A percentile compares a stretch with the other conserved stretches of the same genome.
Evolutionary conservation across 768 basidiomycete genomes (phyloP).

Genomic region (Boletus eberwhitei): DNA sequence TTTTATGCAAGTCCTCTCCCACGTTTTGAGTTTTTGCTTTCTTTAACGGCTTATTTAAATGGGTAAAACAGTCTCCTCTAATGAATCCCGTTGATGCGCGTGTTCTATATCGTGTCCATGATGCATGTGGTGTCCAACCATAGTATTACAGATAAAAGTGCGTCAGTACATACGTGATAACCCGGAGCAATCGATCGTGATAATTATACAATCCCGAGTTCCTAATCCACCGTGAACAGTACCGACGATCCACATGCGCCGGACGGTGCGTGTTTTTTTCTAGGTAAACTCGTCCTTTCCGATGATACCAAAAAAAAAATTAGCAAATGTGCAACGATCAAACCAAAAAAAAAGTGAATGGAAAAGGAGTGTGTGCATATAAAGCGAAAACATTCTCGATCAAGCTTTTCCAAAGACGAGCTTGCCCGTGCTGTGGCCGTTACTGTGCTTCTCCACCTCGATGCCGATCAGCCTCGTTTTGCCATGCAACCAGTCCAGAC

Average conservation of each 20-base stretch:
- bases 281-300: not conserved
- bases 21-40: too few species aligned
- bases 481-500: slow-evolving; percentile 63
- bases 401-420: slow-evolving; percentile 46
- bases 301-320: slow-evolving; percentile 4
- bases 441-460: slow-evolving; percentile 48
- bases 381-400: slow-evolving; percentile 4
- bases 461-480: slow-evolving; percentile 60
- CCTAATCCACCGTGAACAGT: slow-evolving; percentile 13
- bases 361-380: slow-evolving; percentile 4
- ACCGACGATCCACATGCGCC: slow-evolving; percentile 14
- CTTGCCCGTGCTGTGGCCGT: slow-evolving; percentile 41
- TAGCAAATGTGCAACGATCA: not conserved
- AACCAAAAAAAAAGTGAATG: not conserved
- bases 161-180: slow-evolving; percentile 14
- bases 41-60: too few species aligned
- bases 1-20: too few species aligned
- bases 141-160: slow-evolving; percentile 24
- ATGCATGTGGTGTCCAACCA: not conserved
- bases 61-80: too few species aligned
- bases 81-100: too few species aligned
- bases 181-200: slow-evolving; percentile 7
- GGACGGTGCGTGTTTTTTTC: slow-evolving; percentile 1
- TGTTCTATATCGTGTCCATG: not conserved
- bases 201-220: slow-evolving; percentile 20